Evolutionary conservation across 495 filamentous ascomycete genomes (phyloP).

Genomic region (Aspergillus haitiensis): DNA sequence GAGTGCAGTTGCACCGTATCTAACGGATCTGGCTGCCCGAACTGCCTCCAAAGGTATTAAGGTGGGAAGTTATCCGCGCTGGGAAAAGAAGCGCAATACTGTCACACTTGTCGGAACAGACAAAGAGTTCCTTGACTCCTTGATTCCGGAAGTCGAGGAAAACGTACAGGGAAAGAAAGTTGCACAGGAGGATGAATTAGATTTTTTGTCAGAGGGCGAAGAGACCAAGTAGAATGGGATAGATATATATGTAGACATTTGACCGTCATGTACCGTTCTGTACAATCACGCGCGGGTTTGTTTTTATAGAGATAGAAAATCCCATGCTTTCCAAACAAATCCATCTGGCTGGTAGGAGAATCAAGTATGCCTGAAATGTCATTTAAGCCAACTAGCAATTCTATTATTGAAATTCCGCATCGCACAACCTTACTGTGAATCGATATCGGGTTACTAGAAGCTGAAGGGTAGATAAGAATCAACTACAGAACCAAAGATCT

Average conservation of each 20-base stretch:
- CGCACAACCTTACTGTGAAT: no score
- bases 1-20: constrained; percentile 76
- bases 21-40: constrained; percentile 73
- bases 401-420: background rate
- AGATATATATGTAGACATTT: constrained; percentile 26
- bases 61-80: constrained; percentile 94
- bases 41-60: constrained; percentile 76
- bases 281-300: background rate
- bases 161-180: constrained; percentile 59
- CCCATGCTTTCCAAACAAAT: no score
- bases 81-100: constrained; percentile 84
- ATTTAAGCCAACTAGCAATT: no score
- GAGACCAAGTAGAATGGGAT: constrained; percentile 16
- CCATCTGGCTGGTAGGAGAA: no score
- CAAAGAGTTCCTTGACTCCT: constrained; percentile 58
- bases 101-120: constrained; percentile 85
- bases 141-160: constrained; percentile 62
- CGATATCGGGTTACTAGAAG: no score
- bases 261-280: constrained; percentile 7
- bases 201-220: constrained; percentile 40
- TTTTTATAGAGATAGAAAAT: background rate
- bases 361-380: no score
- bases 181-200: constrained; percentile 59
- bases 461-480: background rate
- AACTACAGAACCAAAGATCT: background rate